A percentile compares a stretch with the other conserved stretches of the same genome.
Evolutionary conservation across 2,329 filamentous ascomycete species (phyloP).

Genomic region (Didymella pinodella): DNA sequence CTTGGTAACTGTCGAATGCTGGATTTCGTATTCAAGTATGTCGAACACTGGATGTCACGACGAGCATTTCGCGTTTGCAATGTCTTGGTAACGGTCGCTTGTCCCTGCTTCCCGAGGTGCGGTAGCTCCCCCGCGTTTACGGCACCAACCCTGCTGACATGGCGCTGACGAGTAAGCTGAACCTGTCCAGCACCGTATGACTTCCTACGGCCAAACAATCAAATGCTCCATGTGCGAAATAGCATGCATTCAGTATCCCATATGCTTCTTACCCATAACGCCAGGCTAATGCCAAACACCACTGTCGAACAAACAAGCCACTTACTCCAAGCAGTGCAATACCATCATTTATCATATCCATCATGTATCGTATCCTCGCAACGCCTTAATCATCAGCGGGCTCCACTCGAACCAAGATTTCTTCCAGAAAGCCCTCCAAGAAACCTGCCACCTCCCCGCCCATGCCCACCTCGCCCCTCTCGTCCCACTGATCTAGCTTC

Average conservation of each 20-base stretch:
- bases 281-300: constrained; percentile 10
- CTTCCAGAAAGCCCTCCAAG: constrained; percentile 89
- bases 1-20: neutral
- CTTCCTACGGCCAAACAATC: neutral
- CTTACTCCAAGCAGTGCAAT: constrained; percentile 13
- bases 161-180: constrained; percentile 12
- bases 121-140: constrained; percentile 10
- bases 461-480: constrained; percentile 89
- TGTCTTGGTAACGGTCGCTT: neutral
- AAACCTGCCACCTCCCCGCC: constrained; percentile 88
- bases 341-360: constrained; percentile 3
- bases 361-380: constrained; percentile 3
- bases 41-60: neutral
- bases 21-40: neutral
- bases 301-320: neutral
- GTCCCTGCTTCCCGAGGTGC: constrained; percentile 16
- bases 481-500: constrained; percentile 90
- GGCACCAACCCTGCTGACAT: constrained; percentile 6
- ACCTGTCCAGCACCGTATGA: neutral
- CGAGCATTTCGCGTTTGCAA: neutral
- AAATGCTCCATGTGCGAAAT: neutral
- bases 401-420: constrained; percentile 91
- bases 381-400: constrained; percentile 71
- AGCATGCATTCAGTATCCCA: neutral
- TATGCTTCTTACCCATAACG: neutral